These are phyloP conservation scores for Mycena chlorophos DNA, from an alignment of 768 basidiomycete genomes.

Conservation along the genomic window DNA sequence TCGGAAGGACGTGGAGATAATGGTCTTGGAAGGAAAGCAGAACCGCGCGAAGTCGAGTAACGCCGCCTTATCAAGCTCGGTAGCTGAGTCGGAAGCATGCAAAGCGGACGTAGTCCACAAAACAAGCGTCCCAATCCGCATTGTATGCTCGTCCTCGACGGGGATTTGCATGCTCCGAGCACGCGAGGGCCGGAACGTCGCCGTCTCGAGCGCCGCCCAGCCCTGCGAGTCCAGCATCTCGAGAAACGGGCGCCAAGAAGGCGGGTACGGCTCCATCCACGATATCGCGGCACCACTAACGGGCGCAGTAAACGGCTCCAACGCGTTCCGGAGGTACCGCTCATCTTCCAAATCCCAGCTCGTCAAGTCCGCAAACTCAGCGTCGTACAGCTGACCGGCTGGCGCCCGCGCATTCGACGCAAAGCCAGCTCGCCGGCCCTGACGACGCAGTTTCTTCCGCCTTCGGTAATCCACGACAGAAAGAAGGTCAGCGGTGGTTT, in stretches of 20 bases:
- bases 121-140: constrained; percentile 11
- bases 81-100: background rate
- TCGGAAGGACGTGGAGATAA: too few species aligned
- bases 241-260: constrained; percentile 12
- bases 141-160: constrained; percentile 5
- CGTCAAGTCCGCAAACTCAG: constrained; percentile 4
- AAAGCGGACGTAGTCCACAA: constrained; percentile 8
- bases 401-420: too few species aligned
- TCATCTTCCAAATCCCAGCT: constrained; percentile 17
- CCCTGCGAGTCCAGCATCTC: background rate
- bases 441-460: too few species aligned
- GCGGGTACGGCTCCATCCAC: constrained; percentile 15
- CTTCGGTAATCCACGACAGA: constrained; percentile 5
- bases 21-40: background rate
- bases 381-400: background rate
- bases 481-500: constrained; percentile 3
- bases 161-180: background rate
- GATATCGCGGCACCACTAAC: background rate
- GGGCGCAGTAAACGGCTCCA: background rate
- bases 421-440: too few species aligned
- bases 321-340: constrained; percentile 7
- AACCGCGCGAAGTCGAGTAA: background rate
- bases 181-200: constrained; percentile 7
- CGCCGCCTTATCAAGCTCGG: background rate
- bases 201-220: constrained; percentile 7